Evolutionary conservation across 1,284 basidiomycete species (phyloP), one percentile per base, ranked within the genome.

Genomic region (Violaceomyces palustris): DNA sequence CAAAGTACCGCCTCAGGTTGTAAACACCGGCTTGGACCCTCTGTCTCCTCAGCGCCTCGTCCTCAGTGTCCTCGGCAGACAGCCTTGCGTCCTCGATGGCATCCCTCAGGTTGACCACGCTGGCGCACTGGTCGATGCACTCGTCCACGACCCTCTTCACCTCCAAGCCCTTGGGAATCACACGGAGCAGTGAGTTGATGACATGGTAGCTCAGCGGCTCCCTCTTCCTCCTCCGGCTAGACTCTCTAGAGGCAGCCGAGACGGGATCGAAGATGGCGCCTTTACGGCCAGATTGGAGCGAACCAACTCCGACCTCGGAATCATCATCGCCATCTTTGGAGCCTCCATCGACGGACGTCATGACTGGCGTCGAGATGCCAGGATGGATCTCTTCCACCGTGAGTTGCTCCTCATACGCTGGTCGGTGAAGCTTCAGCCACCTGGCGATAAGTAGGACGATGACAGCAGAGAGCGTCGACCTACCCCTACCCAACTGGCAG

Each of bases 401-500:
- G n/a, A n/a, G n/a, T n/a, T n/a, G n/a, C n/a, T 39, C 30, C 11
- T 53, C 39, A 11, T 37, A 44, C 12, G 39, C 51, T 24, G 42
- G 41, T 15, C 50, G 52, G 14, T 49, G 42, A 28, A 52, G 48
- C 41, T 52, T 27, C 22, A 96, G 75, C 93, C 93, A 96, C 64
- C 85, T 80, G 64, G 87, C 81, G 39, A 96, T 88, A 31, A 99
- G 79, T 21, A 90, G 77, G 33, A 97, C 78, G 43, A 96, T 82
- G 36, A 92, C 87, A 6, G 91, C 86, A 14, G 90, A 84, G 53
- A 92, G 77, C 0, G 92, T 94, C 52, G 88, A 91, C 61, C 94
- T 80, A n/a, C 93, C 93, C 25, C 90, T 79, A 3, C 93, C 93
- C 3, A 99, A 81, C 74, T 99, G 94, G 68, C 92, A 94, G 71